These are phyloP conservation scores for Pestalotiopsis sp. DNA, from an alignment of 2,329 filamentous ascomycete genomes.

Conservation along the genomic window DNA sequence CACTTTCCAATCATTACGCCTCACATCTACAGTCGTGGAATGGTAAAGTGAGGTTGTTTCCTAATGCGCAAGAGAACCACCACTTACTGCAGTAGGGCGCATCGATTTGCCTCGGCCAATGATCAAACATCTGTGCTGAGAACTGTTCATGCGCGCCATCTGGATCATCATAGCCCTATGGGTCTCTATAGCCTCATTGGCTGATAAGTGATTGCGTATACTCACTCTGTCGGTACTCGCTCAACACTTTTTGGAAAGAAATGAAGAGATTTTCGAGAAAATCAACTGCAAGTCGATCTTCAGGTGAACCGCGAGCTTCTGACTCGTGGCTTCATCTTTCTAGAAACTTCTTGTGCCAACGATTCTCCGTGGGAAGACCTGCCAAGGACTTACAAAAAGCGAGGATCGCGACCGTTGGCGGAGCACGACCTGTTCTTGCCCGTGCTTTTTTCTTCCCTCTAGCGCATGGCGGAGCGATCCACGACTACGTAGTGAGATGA, in stretches of 20 bases:
- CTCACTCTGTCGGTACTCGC: too few species aligned
- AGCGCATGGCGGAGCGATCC: not conserved
- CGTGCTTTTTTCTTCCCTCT: not conserved
- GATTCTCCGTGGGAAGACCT: not conserved
- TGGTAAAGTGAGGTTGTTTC: too few species aligned
- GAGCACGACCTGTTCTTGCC: not conserved
- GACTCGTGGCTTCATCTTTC: not conserved
- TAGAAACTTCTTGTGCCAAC: not conserved
- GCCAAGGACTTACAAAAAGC: not conserved
- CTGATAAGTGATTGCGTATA: too few species aligned
- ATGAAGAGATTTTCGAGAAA: not conserved
- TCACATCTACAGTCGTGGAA: too few species aligned
- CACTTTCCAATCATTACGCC: too few species aligned
- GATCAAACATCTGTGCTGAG: too few species aligned
- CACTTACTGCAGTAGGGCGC: too few species aligned
- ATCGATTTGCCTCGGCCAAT: too few species aligned
- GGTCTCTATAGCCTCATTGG: too few species aligned
- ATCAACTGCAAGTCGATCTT: not conserved
- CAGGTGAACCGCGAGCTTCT: not conserved
- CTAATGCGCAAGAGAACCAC: too few species aligned
- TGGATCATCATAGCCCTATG: too few species aligned
- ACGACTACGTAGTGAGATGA: not conserved
- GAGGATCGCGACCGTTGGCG: not conserved
- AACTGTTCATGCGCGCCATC: too few species aligned
- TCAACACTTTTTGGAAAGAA: not conserved